Percentiles rank a stretch among this genome's conserved stretches.
phyloP scores from a whole-genome alignment of 331 rosid species.

The Dryas integrifolia region DNA sequence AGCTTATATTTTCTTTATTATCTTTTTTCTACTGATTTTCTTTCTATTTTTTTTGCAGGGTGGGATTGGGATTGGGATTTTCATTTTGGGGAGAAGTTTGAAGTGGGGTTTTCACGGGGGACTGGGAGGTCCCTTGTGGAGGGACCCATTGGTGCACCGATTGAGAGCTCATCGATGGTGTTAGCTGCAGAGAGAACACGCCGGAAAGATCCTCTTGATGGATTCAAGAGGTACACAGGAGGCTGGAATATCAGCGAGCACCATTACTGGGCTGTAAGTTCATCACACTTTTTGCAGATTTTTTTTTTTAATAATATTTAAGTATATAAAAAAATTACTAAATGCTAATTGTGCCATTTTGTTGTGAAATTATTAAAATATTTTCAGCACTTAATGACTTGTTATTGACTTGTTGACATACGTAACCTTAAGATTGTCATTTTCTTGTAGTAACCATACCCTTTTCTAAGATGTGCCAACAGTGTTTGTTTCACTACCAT shows the following conservation, averaged over 20 bases:
- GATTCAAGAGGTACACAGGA: constrained; percentile 54
- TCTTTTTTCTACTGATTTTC: background rate
- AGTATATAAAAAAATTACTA: background rate
- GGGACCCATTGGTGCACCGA: constrained; percentile 49
- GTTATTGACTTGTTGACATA: background rate
- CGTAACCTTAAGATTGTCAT: background rate
- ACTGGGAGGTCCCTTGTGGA: constrained; percentile 36
- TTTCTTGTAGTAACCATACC: background rate
- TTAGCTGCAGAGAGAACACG: constrained; percentile 76
- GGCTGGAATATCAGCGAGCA: constrained; percentile 86
- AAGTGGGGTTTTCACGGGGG: constrained; percentile 25
- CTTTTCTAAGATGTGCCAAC: background rate
- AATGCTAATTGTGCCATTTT: background rate
- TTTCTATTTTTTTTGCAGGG: constrained; percentile 27
- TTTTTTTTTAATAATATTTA: background rate
- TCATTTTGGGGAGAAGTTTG: constrained; percentile 29
- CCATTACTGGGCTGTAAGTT: constrained; percentile 90
- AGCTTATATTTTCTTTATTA: background rate
- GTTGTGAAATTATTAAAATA: background rate
- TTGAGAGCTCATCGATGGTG: constrained; percentile 46
- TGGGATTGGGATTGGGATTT: constrained; percentile 15
- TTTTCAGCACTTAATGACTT: background rate
- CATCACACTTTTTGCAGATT: background rate
- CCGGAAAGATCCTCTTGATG: constrained; percentile 72
- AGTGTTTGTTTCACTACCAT: no score